These are phyloP conservation scores for Colletotrichum phormii DNA, from an alignment of 2,329 filamentous ascomycete species.

Conservation along the genomic window DNA sequence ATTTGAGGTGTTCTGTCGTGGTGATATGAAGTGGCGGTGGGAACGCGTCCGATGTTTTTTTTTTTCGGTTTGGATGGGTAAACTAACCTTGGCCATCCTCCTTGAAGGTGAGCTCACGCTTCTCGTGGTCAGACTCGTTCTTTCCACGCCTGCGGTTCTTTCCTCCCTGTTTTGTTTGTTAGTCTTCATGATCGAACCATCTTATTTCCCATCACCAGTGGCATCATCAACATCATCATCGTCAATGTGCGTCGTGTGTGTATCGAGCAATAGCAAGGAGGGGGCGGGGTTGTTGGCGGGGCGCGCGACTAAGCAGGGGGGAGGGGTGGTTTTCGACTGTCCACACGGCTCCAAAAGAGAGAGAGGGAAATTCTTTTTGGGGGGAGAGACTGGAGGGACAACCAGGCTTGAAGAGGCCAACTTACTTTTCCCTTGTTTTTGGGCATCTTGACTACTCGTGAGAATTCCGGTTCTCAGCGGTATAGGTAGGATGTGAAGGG, in stretches of 20 bases:
- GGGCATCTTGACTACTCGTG: slow-evolving; percentile 74
- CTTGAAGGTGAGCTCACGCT: slow-evolving; percentile 98
- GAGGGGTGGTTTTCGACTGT: slow-evolving; percentile 19
- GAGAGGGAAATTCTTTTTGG: not conserved
- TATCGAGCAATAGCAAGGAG: slow-evolving; percentile 25
- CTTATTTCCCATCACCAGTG: not conserved
- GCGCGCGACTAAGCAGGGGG: slow-evolving; percentile 27
- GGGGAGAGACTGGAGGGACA: no score
- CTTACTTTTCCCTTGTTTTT: slow-evolving; percentile 99
- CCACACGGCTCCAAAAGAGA: no score
- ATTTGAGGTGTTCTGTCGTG: not conserved
- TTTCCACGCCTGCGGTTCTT: slow-evolving; percentile 99
- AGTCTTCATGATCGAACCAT: not conserved
- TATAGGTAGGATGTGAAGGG: slow-evolving; percentile 25
- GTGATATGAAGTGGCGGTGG: not conserved
- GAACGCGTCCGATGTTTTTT: not conserved
- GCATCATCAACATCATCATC: slow-evolving; percentile 17
- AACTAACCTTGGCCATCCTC: slow-evolving; percentile 88
- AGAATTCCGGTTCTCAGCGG: slow-evolving; percentile 40
- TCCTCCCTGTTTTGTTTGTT: slow-evolving; percentile 75
- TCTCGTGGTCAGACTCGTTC: slow-evolving; percentile 99
- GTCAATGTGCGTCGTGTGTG: slow-evolving; percentile 24
- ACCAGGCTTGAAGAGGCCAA: slow-evolving; percentile 13
- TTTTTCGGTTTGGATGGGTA: not conserved
- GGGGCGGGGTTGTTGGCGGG: slow-evolving; percentile 38